Base-by-base conservation (phyloP, 176 grass and related monocot genomes). In the Tillandsia fasciculata region DNA sequence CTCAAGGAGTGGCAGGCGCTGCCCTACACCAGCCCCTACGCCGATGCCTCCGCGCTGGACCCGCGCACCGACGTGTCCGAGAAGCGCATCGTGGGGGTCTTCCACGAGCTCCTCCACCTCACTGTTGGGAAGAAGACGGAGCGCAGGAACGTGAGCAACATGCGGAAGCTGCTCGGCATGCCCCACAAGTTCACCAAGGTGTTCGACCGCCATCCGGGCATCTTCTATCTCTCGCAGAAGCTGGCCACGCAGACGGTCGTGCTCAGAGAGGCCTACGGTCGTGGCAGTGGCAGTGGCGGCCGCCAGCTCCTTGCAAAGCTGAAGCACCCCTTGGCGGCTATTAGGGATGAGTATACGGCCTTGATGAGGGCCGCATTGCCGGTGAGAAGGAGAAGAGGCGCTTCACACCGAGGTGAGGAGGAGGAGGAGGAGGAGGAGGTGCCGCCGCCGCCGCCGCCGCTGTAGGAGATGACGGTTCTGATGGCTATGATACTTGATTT, bases 161-260 rank as follows among this genome's bases (percentile, higher is more conserved):
- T 96, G 78, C 80, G 91, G 72, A 83, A 73, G 83, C 82, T 81
- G 11, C 81, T 90, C 48, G 72, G 76, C 17, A 82, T 96, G 81
- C 87, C 87, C 0, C 84, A 90, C 72, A 96, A 96, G 76, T 96
- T 96, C 52, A 96, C 91, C 76, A 90, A 96, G 81, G 87, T 90
- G 47, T 96, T 96, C 13, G 84, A 87, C 78, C 86, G 87, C 66
- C 87, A 96, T 23, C 81, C 88, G 4, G 80, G 81, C 73, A 87
- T 91, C 76, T 87, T 91, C 79, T 87, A 91, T 67, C 67, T 87
- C 28, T 91, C 84, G 42, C 80, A 85, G 56, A 78, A 90, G 72
- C 67, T 82, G 65, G 84, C 72, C 23, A 87, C 79, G 11, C 76
- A 96, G 64, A 96, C 84, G 1, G 84, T 96, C 68, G 73, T 96